Base-by-base conservation (phyloP, 441 rosid genomes). In the Adansonia rubrostipa region DNA sequence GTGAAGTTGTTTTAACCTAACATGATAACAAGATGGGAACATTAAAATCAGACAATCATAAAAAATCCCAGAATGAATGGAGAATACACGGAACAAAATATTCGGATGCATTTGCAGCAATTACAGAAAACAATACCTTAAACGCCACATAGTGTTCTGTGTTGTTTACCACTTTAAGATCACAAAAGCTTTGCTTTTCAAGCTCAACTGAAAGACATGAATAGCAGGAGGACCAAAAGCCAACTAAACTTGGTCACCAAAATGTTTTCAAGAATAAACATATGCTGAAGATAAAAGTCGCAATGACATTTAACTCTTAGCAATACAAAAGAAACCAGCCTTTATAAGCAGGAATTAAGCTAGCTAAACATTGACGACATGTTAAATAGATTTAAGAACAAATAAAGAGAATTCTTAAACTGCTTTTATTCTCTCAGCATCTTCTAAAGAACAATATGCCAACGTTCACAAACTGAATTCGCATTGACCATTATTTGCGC, bases 1-100 rank as follows among this genome's bases (percentile, higher is more conserved):
- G 99, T 68, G 99, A 94, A 83, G 99, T 96, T 50, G 99, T 96
- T 90, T 96, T 96, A 80, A 96, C 99, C 99, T 96, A 76, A 80
- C 75, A 24, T 3, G 53, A 65, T 57, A 48, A 71, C 47, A 80
- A 56, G 50, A 54, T 42, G 50, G 66, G 57, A 69, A 45, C 44
- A 40, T 1, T 73, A 76, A 19, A 67, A 54, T 19, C 47, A 80
- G 58, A 54, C 6, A 48, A 53, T 53, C 75, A 9, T 42, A 60
- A 42, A 60, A 76, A 45, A 63, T 57, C 5, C 6, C 54, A 57
- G 15, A 65, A 67, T 6, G 71, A 60, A 74, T 6, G 2, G 33
- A 62, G 22, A 19, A 72, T 8, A 76, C 20, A 81, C 8, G 11
- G 15, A 63, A 74, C 75, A 77, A 36, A 48, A 66, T 67, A 64